phyloP scores from a whole-genome alignment of 1,284 basidiomycete species.

The Laetiporus sulphureus region DNA sequence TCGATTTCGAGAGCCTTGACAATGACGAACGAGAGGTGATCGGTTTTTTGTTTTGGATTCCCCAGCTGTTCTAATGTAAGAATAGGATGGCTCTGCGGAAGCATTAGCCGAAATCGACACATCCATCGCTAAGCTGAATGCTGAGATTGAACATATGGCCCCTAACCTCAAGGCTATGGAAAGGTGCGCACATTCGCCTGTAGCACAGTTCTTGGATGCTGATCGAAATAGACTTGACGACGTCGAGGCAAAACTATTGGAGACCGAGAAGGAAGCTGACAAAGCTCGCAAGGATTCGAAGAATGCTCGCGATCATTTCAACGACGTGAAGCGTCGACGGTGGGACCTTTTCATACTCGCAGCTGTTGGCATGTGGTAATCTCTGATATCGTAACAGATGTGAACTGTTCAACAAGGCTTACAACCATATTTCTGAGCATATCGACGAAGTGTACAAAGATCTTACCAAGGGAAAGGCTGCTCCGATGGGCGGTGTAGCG shows the following conservation, averaged over 20 bases:
- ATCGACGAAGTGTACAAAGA: constrained; percentile 99
- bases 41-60: too few species aligned
- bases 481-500: constrained; percentile 93
- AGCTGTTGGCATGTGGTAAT: constrained; percentile 1
- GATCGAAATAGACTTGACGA: constrained; percentile 68
- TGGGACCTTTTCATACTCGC: constrained; percentile 24
- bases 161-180: constrained; percentile 97
- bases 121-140: constrained; percentile 64
- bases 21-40: constrained; percentile 82
- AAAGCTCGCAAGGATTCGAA: constrained; percentile 82
- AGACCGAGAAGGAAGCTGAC: constrained; percentile 73
- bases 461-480: constrained; percentile 88
- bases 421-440: constrained; percentile 89
- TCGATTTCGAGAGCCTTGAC: constrained; percentile 78
- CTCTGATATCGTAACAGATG: constrained; percentile 41
- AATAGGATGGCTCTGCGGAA: constrained; percentile 61
- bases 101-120: constrained; percentile 72
- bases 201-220: background rate
- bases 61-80: background rate
- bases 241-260: constrained; percentile 73
- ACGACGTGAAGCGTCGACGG: constrained; percentile 81
- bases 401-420: constrained; percentile 94
- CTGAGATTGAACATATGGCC: constrained; percentile 90
- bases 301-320: constrained; percentile 85
- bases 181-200: constrained; percentile 36